Conservation (phyloP, 2,329 filamentous ascomycete species). For the Claviceps sp. region DNA sequence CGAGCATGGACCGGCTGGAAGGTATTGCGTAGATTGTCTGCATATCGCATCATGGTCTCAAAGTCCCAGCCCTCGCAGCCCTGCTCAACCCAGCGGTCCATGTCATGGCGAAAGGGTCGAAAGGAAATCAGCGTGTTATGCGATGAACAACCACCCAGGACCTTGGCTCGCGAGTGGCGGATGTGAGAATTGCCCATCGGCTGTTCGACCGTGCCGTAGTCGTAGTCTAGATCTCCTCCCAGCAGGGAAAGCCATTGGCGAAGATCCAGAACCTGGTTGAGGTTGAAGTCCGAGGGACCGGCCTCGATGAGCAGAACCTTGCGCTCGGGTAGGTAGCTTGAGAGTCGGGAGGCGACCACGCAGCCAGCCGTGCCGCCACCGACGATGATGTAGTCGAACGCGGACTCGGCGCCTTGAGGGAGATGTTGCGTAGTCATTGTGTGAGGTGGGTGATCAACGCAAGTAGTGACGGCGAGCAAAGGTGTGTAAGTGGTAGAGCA, state of each 20-base stretch:
- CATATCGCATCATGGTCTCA: conserved; percentile 65
- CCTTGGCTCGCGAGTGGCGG: conserved; percentile 83
- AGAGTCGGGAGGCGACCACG: conserved; percentile 66
- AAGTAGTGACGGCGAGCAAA: neutral
- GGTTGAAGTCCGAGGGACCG: conserved; percentile 78
- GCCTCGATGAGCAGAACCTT: conserved; percentile 75
- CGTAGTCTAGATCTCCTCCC: conserved; percentile 80
- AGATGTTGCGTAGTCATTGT: conserved; percentile 57
- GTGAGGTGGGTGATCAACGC: conserved; percentile 3
- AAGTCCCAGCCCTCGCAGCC: conserved; percentile 82
- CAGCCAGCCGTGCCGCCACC: conserved; percentile 80
- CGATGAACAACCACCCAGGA: conserved; percentile 81
- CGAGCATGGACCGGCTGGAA: conserved; percentile 75
- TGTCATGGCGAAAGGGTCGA: conserved; percentile 80
- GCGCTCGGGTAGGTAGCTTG: conserved; percentile 73
- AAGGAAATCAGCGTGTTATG: conserved; percentile 93
- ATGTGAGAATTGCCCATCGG: conserved; percentile 87
- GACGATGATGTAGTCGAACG: conserved; percentile 75
- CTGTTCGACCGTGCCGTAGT: conserved; percentile 81
- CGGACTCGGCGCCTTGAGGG: conserved; percentile 47
- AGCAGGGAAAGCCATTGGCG: conserved; percentile 79
- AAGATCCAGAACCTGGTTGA: conserved; percentile 73
- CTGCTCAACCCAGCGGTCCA: conserved; percentile 68
- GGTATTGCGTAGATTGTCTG: conserved; percentile 80
- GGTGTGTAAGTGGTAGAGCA: neutral